Evolutionary conservation across 345 rosid species (phyloP), one percentile per base, ranked within the genome.

Genomic region (Lepidium didymum): DNA sequence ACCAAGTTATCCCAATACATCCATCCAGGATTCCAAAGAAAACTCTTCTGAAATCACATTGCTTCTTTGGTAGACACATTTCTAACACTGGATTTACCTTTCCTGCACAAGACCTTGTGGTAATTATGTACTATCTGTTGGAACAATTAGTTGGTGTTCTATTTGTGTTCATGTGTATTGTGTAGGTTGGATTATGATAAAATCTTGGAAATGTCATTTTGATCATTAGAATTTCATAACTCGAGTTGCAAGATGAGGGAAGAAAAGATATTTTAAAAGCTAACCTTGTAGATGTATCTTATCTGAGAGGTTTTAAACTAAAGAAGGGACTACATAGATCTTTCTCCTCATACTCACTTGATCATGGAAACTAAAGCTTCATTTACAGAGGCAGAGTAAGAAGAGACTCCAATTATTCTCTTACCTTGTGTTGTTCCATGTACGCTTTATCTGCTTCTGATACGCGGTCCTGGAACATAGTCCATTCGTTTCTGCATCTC

Each of bases 401-500:
- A 13, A 34, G 67, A 52, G 14, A 34, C 4, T 36, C 29, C 34
- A 52, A 5, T 64, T 57, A 49, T 25, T 18, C 68, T 35, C 25
- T 8, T 27, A 74, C 11, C 47, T 35, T 60, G 10, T 52, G 56
- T 18, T 67, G 72, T 74, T 59, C 68, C 42, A 51, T 25, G 61
- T 85, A 86, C 11, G 77, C 82, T 68, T 76, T 64, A 66, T 92
- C 98, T 19, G 98, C 98, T 50, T 60, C 61, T 9, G 81, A 65
- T 0, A 93, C 82, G 0, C 98, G 96, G 13, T 79, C 70, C 82
- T 80, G 89, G 81, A 90, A 93, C 58, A 90, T 46, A 1, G 86
- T 59, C 98, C 98, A 93, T 77, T 93, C 98, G 2, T 66, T 74
- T 81, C 81, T 76, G 84, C 97, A 90, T 73, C 98, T 77, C 44